Evolutionary conservation across 2,329 filamentous ascomycete genomes (phyloP), one percentile per base, ranked within the genome.

Genomic region (Fusarium sp.): DNA sequence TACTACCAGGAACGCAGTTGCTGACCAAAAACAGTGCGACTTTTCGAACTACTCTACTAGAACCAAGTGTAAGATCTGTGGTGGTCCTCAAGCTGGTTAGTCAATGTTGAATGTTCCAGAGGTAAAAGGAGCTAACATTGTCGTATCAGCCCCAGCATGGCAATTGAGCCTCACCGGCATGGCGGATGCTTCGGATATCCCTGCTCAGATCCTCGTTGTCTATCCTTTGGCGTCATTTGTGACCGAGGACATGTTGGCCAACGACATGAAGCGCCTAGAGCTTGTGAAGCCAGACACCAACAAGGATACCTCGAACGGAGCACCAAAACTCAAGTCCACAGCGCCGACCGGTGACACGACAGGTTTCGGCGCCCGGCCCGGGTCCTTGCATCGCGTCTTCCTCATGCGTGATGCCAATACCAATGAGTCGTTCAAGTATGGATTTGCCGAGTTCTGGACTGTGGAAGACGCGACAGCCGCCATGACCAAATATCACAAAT

Each of bases 381-480:
- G 90, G 21, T 93, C 92, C n/a, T 81, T 97, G 10, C 88, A 91
- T 65, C 89, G 93, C 52, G 89, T 96, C 3, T 88, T 96, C 64
- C 81, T 97, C 26, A 90, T 96, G 73, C 88, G 93, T 57, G 92
- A 95, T 75, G 86, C 89, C 44, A 85, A 84, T 63, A 91, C 85
- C 6, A 87, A 93, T 56, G 90, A 92, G 63, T 93, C 91, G 52
- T 92, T 92, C 85, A 88, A 90, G 70, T 97, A 93, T 73, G 93
- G 93, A 0, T 97, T 97, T 78, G 93, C 90, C 1, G 93, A 97
- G 77, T 97, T 94, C 76, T 90, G 88, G 72, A 91, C 88, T 1
- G 83, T 93, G 19, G 89, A 92, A 76, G 92, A 96, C 77, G 92
- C 93, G 3, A 86, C 90, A 76, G 91, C 89, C 22, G 93, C 93